phyloP scores from a whole-genome alignment of 176 grass and related monocot species.

The Bothriochloa decipiens region DNA sequence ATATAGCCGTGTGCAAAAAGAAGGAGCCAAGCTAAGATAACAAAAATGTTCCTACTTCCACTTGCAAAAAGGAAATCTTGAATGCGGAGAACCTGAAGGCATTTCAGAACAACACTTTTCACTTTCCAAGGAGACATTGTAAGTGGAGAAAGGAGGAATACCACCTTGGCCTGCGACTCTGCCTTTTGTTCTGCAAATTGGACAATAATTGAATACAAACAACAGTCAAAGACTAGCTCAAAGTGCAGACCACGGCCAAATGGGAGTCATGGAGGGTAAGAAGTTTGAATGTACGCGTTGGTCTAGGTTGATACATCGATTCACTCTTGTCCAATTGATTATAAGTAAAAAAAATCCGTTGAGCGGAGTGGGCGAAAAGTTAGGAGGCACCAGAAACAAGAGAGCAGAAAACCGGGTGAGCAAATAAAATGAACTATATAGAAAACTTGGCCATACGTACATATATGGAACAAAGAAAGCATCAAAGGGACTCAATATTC shows the following conservation, averaged over 20 bases:
- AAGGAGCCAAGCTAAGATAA: too few species aligned
- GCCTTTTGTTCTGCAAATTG: constrained; percentile 40
- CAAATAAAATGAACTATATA: background rate
- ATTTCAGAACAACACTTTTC: background rate
- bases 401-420: background rate
- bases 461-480: background rate
- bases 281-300: background rate
- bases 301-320: background rate
- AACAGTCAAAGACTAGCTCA: constrained; percentile 5
- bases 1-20: background rate
- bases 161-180: background rate
- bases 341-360: background rate
- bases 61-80: background rate
- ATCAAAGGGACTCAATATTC: background rate
- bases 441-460: background rate
- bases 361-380: background rate
- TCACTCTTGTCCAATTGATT: background rate
- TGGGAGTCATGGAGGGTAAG: background rate
- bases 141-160: constrained; percentile 6
- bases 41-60: background rate
- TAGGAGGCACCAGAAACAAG: background rate
- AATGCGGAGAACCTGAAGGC: constrained; percentile 21
- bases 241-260: background rate
- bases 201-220: constrained; percentile 1
- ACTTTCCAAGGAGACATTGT: constrained; percentile 1